These are phyloP conservation scores for Amanita phalloides DNA, from an alignment of 768 basidiomycete species.

Conservation along the genomic window DNA sequence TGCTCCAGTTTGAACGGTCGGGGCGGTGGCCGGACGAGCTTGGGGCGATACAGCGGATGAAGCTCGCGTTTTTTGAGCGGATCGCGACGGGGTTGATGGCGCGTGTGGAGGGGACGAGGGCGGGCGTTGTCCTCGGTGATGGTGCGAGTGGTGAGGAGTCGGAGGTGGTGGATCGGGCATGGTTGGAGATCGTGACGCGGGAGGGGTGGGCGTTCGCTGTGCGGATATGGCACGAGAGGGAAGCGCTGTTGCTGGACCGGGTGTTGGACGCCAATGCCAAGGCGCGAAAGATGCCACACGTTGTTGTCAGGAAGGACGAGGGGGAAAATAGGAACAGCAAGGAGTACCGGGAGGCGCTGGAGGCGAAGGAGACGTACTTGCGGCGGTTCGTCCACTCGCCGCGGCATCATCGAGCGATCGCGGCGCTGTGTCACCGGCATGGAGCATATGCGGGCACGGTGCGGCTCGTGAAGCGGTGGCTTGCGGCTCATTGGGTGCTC, in stretches of 20 bases:
- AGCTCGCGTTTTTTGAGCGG: conserved; percentile 83
- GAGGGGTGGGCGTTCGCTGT: conserved; percentile 84
- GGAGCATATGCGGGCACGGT: conserved; percentile 77
- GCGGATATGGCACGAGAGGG: conserved; percentile 82
- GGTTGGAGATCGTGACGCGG: conserved; percentile 67
- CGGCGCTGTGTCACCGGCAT: conserved; percentile 69
- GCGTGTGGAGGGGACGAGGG: conserved; percentile 37
- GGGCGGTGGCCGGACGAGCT: conserved; percentile 94
- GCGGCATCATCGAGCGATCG: conserved; percentile 76
- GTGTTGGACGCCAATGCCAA: conserved; percentile 45
- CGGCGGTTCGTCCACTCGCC: conserved; percentile 75
- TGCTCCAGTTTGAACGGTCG: conserved; percentile 89
- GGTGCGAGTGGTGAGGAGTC: conserved; percentile 24
- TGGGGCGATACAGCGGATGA: conserved; percentile 85
- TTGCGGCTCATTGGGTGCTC: conserved; percentile 84
- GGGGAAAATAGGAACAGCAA: conserved; percentile 24
- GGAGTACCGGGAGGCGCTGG: conserved; percentile 44
- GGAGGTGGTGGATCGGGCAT: conserved; percentile 56
- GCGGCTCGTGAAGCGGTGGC: conserved; percentile 87
- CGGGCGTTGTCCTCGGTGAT: conserved; percentile 48
- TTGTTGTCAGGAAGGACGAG: conserved; percentile 17
- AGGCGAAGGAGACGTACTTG: conserved; percentile 48
- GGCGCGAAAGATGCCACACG: conserved; percentile 24
- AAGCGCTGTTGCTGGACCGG: conserved; percentile 67
- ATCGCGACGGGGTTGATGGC: conserved; percentile 58